Evolutionary conservation across 2,329 filamentous ascomycete genomes (phyloP), one percentile per base, ranked within the genome.

Genomic region (Aspergillus sp.): DNA sequence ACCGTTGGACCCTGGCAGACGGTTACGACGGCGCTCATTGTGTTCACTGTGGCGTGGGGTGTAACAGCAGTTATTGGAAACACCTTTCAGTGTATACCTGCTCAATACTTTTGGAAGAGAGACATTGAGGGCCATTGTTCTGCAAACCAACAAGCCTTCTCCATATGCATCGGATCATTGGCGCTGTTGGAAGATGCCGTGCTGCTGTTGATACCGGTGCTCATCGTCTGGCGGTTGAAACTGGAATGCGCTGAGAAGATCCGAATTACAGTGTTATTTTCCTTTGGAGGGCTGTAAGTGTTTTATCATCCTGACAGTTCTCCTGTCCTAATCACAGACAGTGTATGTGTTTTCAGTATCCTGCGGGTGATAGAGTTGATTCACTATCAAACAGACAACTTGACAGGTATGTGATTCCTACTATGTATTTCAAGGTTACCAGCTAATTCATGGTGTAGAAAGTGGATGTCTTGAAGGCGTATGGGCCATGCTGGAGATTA

Each of bases 31-130:
- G 36, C 22, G 8, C 19, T 54, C 13, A 47, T 54, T 3, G 14
- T 32, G 7, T 48, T 50, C 30, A 54, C 48, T 11, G n/a, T 50
- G 32, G 43, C 44, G 17, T 54, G 48, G 52, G 52, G 48, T 17
- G 32, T 51, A 10, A 38, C 48, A 2, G 36, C 35, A 17, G 20
- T 51, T n/a, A 8, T 51, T 13, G 48, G 26, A 17, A 44, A 51
- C 17, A 40, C 45, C 11, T 45, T 54, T n/a, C 52, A 51, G 32
- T 54, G 52, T 30, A 30, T 33, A 26, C 52, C 52, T 6, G 35
- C 41, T 17, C 36, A 22, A 19, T 47, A 38, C 26, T 54, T 47
- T 6, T 54, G 48, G 44, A 24, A 19, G 2, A 41, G 44, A 9
- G 35, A 40, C 3, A 47, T 50, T 13, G 32, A 50, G 3, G 51